These are phyloP conservation scores for Leccinum fibrillosum DNA, from an alignment of 768 basidiomycete species.

Conservation along the genomic window DNA sequence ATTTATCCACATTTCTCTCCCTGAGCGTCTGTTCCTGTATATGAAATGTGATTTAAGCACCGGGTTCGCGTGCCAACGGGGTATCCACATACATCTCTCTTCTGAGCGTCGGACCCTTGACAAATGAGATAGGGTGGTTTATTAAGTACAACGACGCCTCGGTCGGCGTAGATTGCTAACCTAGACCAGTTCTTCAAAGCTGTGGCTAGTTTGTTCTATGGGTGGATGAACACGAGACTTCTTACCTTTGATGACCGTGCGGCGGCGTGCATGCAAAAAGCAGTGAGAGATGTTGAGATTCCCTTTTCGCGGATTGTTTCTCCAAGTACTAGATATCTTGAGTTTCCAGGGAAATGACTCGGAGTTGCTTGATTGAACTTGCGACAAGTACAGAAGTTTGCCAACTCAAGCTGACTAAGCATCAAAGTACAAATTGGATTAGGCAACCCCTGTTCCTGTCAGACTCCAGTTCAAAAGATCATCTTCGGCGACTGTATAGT, in stretches of 20 bases:
- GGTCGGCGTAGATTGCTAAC: conserved; percentile 50
- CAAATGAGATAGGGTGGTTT: conserved; percentile 60
- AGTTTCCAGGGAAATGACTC: background rate
- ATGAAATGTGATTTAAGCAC: conserved; percentile 1
- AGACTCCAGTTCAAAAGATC: no score
- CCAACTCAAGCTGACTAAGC: background rate
- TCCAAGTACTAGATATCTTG: background rate
- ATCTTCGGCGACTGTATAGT: no score
- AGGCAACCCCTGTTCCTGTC: no score
- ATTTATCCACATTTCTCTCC: conserved; percentile 29
- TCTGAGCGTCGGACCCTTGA: conserved; percentile 37
- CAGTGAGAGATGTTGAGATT: background rate
- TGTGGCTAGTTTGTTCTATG: background rate
- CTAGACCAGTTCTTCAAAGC: conserved; percentile 31
- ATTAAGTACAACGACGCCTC: conserved; percentile 51
- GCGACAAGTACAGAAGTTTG: no score
- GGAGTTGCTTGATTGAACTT: background rate
- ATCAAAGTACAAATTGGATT: background rate
- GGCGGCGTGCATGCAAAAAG: conserved; percentile 17
- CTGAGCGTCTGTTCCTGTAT: conserved; percentile 16
- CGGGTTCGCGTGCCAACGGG: background rate
- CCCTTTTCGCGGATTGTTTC: background rate
- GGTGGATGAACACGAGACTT: background rate
- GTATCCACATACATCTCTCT: conserved; percentile 17
- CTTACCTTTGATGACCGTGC: conserved; percentile 23